Conservation (phyloP, 306 rosid genomes). For the Acacia acuminata region DNA sequence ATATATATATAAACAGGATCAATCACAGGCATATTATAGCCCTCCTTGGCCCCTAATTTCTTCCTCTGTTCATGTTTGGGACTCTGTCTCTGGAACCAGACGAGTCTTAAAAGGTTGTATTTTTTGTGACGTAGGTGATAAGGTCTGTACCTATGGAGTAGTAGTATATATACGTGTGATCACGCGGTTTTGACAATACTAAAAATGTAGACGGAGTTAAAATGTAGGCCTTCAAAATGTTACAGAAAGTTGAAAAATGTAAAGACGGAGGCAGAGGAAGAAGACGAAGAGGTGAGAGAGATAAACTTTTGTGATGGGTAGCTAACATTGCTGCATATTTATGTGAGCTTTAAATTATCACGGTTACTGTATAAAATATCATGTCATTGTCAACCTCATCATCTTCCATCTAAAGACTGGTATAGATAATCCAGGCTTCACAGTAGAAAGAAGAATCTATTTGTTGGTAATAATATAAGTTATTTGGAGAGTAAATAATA, state of each 20-base stretch:
- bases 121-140: not conserved
- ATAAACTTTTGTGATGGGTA: not conserved
- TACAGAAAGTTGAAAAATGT: not conserved
- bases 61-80: not conserved
- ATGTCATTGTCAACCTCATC: not conserved
- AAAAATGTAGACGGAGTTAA: not conserved
- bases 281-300: not conserved
- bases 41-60: not conserved
- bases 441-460: too few species aligned
- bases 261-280: not conserved
- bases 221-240: not conserved
- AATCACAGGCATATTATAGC: constrained; percentile 5
- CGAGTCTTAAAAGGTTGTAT: constrained; percentile 25
- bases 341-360: constrained; percentile 1
- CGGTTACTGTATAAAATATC: not conserved
- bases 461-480: too few species aligned
- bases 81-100: not conserved
- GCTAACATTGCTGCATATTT: constrained; percentile 18
- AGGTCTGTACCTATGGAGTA: not conserved
- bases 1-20: not conserved
- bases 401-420: too few species aligned
- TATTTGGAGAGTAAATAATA: too few species aligned
- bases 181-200: constrained; percentile 28
- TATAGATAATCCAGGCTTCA: too few species aligned
- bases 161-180: not conserved